Base-by-base conservation (phyloP, 306 rosid species). In the Cucurbita ficifolia region DNA sequence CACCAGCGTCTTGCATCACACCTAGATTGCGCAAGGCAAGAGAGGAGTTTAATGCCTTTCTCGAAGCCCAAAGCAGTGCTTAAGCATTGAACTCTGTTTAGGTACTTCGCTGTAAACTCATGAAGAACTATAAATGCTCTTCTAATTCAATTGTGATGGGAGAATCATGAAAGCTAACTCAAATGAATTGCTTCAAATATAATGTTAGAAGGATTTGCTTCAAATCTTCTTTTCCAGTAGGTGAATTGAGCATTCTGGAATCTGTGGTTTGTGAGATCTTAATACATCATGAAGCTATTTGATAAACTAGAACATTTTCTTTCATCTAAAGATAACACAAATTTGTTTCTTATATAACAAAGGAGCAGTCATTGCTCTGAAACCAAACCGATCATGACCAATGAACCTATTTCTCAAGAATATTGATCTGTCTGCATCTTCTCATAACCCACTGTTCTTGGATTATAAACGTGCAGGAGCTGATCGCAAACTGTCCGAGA, bases 401-500 rank as follows among this genome's bases (percentile, higher is more conserved):
- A 19, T 21, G 6, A 40, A 40, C 52, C n/a, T 18, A 45, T 16
- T 50, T 72, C 60, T 72, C 62, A 71, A 50, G 75, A 17, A 35
- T 72, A 53, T n/a, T 62, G 61, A 72, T 72, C 50, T 10, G 62
- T 49, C 24, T 75, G 79, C 75, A 70, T 80, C 83, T 91, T 91
- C 73, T 78, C 84, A 42, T 79, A 80, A 21, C 81, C 85, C 11
- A 59, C 80, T 70, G 36, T 64, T 81, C 86, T 83, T 71, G 83
- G 83, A 59, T 81, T 85, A 56, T 79, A 87, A 18, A 85, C 83
- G 63, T 87, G 95, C 48, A 85, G 80, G 58, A 94, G 92, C 64
- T 83, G 92, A 74, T 89, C 96, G 3, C 95, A 86, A 8, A 74
- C 95, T 84, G 82, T 87, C 49, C 97, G 75, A 0, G 96, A 89